Evolutionary conservation across 768 basidiomycete species (phyloP).

Genomic region (Amyloporia xantha): DNA sequence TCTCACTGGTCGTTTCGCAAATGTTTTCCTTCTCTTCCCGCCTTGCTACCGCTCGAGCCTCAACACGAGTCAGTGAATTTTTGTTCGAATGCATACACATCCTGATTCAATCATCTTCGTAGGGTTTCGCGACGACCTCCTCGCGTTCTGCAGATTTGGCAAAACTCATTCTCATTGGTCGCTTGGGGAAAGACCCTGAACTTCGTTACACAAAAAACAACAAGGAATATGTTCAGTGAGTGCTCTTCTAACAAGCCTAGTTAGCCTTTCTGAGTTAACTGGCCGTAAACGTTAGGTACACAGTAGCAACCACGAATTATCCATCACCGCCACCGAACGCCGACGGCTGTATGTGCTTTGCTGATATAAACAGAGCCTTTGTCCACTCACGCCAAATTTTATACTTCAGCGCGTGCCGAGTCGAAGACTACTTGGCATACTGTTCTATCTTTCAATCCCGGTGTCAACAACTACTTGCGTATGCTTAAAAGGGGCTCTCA

Average conservation of each 20-base stretch:
- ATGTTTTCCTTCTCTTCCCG: not conserved
- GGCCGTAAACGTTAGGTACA: slow-evolving; percentile 43
- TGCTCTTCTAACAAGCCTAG: slow-evolving; percentile 13
- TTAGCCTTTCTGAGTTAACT: not conserved
- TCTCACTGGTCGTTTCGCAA: too few relatives aligned
- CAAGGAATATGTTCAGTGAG: slow-evolving; percentile 73
- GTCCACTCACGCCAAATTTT: not conserved
- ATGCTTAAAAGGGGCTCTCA: slow-evolving; percentile 61
- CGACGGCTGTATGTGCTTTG: slow-evolving; percentile 47
- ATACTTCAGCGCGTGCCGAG: not conserved
- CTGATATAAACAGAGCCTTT: not conserved
- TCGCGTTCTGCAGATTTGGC: slow-evolving; percentile 56
- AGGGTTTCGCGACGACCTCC: slow-evolving; percentile 63
- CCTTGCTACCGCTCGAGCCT: not conserved
- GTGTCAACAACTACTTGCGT: slow-evolving; percentile 55
- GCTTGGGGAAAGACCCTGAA: slow-evolving; percentile 66
- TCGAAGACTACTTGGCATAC: slow-evolving; percentile 57
- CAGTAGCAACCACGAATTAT: slow-evolving; percentile 66
- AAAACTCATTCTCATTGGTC: slow-evolving; percentile 73
- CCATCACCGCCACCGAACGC: slow-evolving; percentile 49
- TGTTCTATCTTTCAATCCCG: slow-evolving; percentile 63
- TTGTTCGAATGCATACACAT: not conserved
- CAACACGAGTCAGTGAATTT: not conserved
- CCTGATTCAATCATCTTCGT: not conserved
- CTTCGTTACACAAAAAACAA: slow-evolving; percentile 60